A percentile compares a stretch with the other conserved stretches of the same genome.
Evolutionary conservation across 768 basidiomycete genomes (phyloP).

Genomic region (Paxillus ammoniavirescens): DNA sequence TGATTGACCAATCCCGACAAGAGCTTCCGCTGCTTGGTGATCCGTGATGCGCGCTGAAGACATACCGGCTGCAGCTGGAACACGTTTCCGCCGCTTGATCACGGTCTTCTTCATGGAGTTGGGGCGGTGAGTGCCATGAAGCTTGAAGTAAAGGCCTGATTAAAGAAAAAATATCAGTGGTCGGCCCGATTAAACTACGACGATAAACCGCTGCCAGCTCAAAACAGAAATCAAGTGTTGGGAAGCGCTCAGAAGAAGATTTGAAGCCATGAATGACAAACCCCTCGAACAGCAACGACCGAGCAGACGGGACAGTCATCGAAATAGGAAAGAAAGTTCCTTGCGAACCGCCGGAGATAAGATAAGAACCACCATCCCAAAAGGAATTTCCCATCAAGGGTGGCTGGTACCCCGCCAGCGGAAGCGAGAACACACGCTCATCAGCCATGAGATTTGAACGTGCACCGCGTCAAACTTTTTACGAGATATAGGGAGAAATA

Average conservation of each 20-base stretch:
- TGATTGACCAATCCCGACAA: conserved; percentile 75
- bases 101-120: conserved; percentile 99
- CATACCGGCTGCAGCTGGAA: conserved; percentile 73
- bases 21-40: conserved; percentile 86
- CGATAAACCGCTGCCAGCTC: conserved; percentile 3
- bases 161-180: conserved; percentile 17
- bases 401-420: conserved; percentile 7
- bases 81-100: conserved; percentile 97
- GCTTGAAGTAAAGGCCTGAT: conserved; percentile 94
- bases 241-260: conserved; percentile 3
- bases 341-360: conserved; percentile 18
- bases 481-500: conserved; percentile 15
- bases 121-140: conserved; percentile 95
- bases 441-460: conserved; percentile 20
- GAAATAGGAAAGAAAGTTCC: conserved; percentile 22
- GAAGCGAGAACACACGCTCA: conserved; percentile 20
- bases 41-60: conserved; percentile 62
- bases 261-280: background rate
- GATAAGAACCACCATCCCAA: conserved; percentile 20
- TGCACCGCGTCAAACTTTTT: conserved; percentile 17
- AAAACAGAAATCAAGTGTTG: background rate
- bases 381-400: conserved; percentile 11
- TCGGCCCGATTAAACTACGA: conserved; percentile 1
- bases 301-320: conserved; percentile 10
- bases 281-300: background rate